A percentile compares a stretch with the other conserved stretches of the same genome.
phyloP scores from a whole-genome alignment of 2,329 filamentous ascomycete species.

The Paecilomyces sp. region DNA sequence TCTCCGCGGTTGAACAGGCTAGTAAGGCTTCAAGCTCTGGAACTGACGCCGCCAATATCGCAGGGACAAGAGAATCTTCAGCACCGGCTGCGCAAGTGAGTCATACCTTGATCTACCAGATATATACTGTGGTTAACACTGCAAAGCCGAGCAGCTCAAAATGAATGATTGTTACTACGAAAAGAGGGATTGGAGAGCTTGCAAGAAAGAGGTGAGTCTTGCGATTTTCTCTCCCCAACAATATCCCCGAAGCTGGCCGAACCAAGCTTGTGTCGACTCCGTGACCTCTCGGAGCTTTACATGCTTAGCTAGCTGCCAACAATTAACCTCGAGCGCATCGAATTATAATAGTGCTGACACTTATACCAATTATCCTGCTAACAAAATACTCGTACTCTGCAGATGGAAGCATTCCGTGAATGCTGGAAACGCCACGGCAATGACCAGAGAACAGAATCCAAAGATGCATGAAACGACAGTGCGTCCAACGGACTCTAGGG shows the following conservation, averaged over 20 bases:
- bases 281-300: not conserved
- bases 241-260: not conserved
- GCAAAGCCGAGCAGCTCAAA: conserved; percentile 72
- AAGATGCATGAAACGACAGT: conserved; percentile 49
- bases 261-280: not conserved
- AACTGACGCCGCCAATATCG: conserved; percentile 12
- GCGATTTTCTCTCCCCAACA: conserved; percentile 1
- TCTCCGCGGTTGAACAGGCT: not conserved
- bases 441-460: conserved; percentile 69
- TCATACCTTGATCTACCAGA: not conserved
- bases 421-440: conserved; percentile 93
- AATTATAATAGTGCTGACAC: not conserved
- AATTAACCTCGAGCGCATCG: not conserved
- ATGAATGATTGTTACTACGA: conserved; percentile 95
- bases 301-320: not conserved
- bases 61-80: conserved; percentile 97
- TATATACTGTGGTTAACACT: conserved; percentile 3
- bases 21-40: conserved; percentile 5
- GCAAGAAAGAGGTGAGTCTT: conserved; percentile 71
- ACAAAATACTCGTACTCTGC: not conserved
- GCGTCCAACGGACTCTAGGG: not conserved
- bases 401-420: conserved; percentile 75
- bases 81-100: conserved; percentile 84
- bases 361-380: not conserved
- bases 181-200: conserved; percentile 91